A percentile compares a stretch with the other conserved stretches of the same genome.
Evolutionary conservation across 202 grass and related monocot genomes (phyloP).

Genomic region (Carex sylvatica): DNA sequence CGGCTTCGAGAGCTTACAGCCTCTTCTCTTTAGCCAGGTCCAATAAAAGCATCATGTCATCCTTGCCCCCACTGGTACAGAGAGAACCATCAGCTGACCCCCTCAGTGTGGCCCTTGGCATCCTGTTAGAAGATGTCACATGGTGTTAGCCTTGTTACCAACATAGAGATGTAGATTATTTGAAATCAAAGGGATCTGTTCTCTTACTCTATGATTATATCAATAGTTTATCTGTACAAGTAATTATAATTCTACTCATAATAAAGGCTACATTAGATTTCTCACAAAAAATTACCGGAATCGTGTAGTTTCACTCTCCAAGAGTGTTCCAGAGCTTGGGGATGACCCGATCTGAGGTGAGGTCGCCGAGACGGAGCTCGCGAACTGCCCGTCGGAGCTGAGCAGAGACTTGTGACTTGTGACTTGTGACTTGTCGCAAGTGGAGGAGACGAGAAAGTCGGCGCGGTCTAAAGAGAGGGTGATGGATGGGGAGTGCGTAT

Average conservation of each 20-base stretch:
- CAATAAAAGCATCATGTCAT: conserved; percentile 49
- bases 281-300: conserved; percentile 37
- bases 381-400: conserved; percentile 68
- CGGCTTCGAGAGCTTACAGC: conserved; percentile 58
- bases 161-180: not conserved
- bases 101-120: conserved; percentile 50
- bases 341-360: conserved; percentile 78
- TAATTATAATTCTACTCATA: not conserved
- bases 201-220: not conserved
- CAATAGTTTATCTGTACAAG: not conserved
- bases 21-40: conserved; percentile 57
- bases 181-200: not conserved
- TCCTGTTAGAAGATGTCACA: not conserved
- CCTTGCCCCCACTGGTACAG: conserved; percentile 69
- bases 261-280: not conserved
- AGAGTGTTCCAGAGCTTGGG: conserved; percentile 77
- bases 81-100: conserved; percentile 79
- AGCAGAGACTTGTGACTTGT: conserved; percentile 82
- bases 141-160: not conserved
- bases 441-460: conserved; percentile 64
- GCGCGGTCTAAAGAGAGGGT: conserved; percentile 58
- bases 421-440: conserved; percentile 84
- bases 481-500: too few species aligned
- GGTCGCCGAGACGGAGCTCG: conserved; percentile 70
- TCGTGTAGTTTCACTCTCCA: conserved; percentile 83